Percentiles rank a stretch among this genome's conserved stretches.
These are phyloP conservation scores for Tripidium arundinaceum DNA, from an alignment of 202 grass and related monocot species.

Conservation along the genomic window DNA sequence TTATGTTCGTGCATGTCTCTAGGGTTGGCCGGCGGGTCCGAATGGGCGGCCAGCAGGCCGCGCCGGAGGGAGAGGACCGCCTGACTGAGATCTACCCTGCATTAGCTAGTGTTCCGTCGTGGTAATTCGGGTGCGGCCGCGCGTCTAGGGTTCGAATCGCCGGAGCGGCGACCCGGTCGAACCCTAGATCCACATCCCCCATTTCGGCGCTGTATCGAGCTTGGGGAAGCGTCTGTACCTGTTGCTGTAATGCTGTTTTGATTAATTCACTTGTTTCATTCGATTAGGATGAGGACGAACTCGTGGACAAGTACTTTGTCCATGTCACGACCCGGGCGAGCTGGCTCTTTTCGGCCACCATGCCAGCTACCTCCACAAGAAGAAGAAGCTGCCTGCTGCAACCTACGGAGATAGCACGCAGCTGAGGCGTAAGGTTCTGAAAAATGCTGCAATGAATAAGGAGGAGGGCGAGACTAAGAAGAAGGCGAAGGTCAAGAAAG, in stretches of 20 bases:
- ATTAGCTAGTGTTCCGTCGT: conserved; percentile 22
- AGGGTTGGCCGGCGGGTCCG: conserved; percentile 4
- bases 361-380: neutral
- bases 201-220: neutral
- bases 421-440: neutral
- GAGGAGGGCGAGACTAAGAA: neutral
- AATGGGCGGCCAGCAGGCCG: neutral
- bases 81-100: neutral
- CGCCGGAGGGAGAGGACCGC: no score
- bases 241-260: neutral
- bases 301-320: conserved; percentile 30
- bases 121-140: conserved; percentile 10
- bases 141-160: conserved; percentile 25
- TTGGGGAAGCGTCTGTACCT: neutral
- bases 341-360: conserved; percentile 35
- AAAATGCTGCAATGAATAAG: neutral
- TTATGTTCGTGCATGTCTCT: conserved; percentile 16
- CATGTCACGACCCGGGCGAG: conserved; percentile 23
- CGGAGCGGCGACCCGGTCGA: neutral
- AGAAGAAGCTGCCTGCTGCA: neutral
- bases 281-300: conserved; percentile 29
- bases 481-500: conserved; percentile 12
- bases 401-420: neutral
- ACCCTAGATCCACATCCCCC: conserved; percentile 33
- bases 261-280: neutral